Base-by-base conservation (phyloP, 108 stramenopile genomes). In the Nannochloropsis salina region DNA sequence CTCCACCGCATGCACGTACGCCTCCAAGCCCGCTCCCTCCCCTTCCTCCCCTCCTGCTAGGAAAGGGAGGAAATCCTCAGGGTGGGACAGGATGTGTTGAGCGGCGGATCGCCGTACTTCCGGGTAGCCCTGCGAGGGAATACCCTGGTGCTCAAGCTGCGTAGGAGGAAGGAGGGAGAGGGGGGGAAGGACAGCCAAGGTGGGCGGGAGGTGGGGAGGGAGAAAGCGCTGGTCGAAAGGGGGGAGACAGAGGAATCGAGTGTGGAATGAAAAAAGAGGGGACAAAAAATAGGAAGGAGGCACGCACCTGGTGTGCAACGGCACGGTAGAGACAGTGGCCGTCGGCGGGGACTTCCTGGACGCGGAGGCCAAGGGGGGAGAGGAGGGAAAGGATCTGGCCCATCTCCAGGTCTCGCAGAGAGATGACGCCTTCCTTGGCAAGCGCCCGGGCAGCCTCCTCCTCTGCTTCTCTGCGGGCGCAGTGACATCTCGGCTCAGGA, bases 301-400 rank as follows among this genome's bases (percentile, higher is more conserved):
- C 61, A 12, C 47, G 45, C 84, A 92, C 86, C 85, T 96, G 96
- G 44, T 94, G 92, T 3, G 90, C 96, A 40, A 98, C 93, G 42
- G 97, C 95, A 12, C 98, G 93, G 90, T 97, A 98, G 85, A 98
- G 86, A 89, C 98, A 98, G 92, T 98, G 93, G 10, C 98, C 98
- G 90, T 98, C 98, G 15, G 96, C 93, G 41, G 90, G 90, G 8
- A 98, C 94, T 80, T 97, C 97, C n/a, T 84, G 41, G 41, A 98
- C 90, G 41, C 80, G 83, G 44, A 97, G 22, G 15, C 86, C 88
- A 15, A 74, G 15, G 61, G 61, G 61, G 61, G 61, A 74, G 4
- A 74, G 61, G 6, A 74, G 61, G 61, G 61, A 74, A 1, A 74
- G 61, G 61, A 74, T 15, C 61, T 74, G 61, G 4, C n/a, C n/a